These are phyloP conservation scores for Nidularia pulvinata DNA, from an alignment of 768 basidiomycete genomes.

Conservation along the genomic window DNA sequence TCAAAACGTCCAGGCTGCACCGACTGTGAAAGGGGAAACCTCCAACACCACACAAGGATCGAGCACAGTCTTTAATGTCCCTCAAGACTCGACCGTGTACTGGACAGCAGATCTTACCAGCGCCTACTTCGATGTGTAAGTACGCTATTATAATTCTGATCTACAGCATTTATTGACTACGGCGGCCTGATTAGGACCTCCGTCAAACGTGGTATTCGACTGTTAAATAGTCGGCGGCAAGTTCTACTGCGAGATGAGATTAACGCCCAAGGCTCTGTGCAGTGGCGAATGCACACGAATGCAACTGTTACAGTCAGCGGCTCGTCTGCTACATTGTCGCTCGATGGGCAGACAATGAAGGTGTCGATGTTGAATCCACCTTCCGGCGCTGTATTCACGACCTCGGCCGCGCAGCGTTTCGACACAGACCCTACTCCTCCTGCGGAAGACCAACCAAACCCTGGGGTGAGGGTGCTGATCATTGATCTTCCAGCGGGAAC, in stretches of 20 bases:
- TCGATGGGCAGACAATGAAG: conserved; percentile 67
- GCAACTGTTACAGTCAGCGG: conserved; percentile 58
- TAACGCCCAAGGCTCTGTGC: conserved; percentile 49
- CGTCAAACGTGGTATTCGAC: conserved; percentile 82
- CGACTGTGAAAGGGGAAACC: conserved; percentile 51
- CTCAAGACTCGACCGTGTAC: conserved; percentile 74
- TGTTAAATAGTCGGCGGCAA: conserved; percentile 83
- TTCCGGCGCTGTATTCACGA: conserved; percentile 65
- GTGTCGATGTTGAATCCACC: conserved; percentile 70
- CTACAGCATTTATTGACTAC: conserved; percentile 9
- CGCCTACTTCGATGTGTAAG: conserved; percentile 78
- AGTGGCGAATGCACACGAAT: conserved; percentile 98
- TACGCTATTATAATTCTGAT: conserved; percentile 7
- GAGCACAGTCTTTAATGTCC: conserved; percentile 72
- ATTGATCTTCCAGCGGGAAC: conserved; percentile 71
- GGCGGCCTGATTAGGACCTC: conserved; percentile 43
- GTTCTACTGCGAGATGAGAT: conserved; percentile 96
- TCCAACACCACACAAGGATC: conserved; percentile 75
- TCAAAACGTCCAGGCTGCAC: conserved; percentile 74
- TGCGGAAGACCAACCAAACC: conserved; percentile 70
- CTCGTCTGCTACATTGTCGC: conserved; percentile 63
- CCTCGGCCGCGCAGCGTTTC: conserved; percentile 53
- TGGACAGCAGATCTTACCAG: conserved; percentile 77
- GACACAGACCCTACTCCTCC: conserved; percentile 60
- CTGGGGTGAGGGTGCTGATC: conserved; percentile 76